Conservation (phyloP, 1,284 basidiomycete genomes). For the Sanghuangporus weigelae region DNA sequence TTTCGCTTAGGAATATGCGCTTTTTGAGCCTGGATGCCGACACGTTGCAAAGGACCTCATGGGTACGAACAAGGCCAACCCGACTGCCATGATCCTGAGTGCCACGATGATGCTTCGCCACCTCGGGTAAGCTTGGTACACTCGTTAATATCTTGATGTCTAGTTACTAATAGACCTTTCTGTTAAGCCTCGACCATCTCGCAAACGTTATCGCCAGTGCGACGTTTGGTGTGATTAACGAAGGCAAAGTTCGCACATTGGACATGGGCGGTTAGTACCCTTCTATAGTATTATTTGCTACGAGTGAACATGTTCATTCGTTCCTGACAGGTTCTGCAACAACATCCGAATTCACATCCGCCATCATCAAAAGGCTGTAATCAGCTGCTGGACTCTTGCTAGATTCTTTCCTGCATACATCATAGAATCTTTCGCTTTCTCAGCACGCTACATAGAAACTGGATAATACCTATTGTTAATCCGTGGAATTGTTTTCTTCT, state of each 20-base stretch:
- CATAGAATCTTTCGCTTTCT: background rate
- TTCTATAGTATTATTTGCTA: background rate
- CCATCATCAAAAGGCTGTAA: constrained; percentile 72
- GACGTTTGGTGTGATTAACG: constrained; percentile 91
- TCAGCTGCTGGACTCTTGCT: background rate
- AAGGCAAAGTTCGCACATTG: constrained; percentile 86
- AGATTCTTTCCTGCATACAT: background rate
- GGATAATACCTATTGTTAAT: constrained; percentile 6
- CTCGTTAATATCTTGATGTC: background rate
- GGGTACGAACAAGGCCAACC: constrained; percentile 97
- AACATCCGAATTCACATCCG: constrained; percentile 90
- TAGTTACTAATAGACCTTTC: background rate
- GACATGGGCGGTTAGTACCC: constrained; percentile 86
- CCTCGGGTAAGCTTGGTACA: constrained; percentile 61
- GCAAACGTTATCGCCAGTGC: constrained; percentile 94
- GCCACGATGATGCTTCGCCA: constrained; percentile 99
- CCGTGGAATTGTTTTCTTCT: background rate
- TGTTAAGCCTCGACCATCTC: constrained; percentile 72
- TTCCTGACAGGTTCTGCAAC: constrained; percentile 63
- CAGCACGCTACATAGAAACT: background rate
- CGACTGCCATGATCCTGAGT: constrained; percentile 96
- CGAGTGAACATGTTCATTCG: background rate
- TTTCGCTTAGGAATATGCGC: constrained; percentile 79
- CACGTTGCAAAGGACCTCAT: constrained; percentile 98
- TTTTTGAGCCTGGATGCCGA: constrained; percentile 98